These are phyloP conservation scores for Dendrostoma leiphaemia DNA, from an alignment of 2,329 filamentous ascomycete genomes.

Conservation along the genomic window DNA sequence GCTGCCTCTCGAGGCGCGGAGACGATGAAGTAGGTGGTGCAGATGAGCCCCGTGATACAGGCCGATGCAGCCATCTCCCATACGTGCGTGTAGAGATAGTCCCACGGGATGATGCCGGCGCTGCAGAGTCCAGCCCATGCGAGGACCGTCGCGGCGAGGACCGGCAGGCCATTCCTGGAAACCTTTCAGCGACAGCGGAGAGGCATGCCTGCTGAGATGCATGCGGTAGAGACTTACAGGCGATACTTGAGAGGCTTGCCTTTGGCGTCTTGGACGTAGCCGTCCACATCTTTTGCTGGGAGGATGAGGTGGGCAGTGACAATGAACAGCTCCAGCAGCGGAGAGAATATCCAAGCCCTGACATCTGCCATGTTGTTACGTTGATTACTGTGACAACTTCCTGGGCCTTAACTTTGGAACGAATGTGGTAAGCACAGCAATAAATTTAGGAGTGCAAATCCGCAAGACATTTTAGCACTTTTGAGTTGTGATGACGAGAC, in stretches of 20 bases:
- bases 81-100: constrained; percentile 4
- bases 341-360: constrained; percentile 6
- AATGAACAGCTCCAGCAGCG: constrained; percentile 11
- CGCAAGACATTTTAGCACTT: too few species aligned
- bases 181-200: constrained; percentile 10
- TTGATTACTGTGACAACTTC: too few species aligned
- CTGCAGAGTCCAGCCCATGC: constrained; percentile 8
- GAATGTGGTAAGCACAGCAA: too few species aligned
- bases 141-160: constrained; percentile 1
- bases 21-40: not conserved
- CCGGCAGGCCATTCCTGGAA: constrained; percentile 10
- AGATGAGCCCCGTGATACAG: not conserved
- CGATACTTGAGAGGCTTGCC: constrained; percentile 13
- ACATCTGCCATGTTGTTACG: not conserved
- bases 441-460: too few species aligned
- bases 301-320: constrained; percentile 12
- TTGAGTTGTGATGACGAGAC: too few species aligned
- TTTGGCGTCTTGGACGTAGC: constrained; percentile 13
- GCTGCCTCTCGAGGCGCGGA: not conserved
- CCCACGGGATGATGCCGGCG: constrained; percentile 5
- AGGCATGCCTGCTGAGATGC: constrained; percentile 10
- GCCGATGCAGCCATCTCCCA: not conserved
- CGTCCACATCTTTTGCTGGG: constrained; percentile 6
- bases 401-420: too few species aligned
- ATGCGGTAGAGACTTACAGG: constrained; percentile 12